Evolutionary conservation across 257 asterid genomes (phyloP).

Genomic region (Henckelia pumila): DNA sequence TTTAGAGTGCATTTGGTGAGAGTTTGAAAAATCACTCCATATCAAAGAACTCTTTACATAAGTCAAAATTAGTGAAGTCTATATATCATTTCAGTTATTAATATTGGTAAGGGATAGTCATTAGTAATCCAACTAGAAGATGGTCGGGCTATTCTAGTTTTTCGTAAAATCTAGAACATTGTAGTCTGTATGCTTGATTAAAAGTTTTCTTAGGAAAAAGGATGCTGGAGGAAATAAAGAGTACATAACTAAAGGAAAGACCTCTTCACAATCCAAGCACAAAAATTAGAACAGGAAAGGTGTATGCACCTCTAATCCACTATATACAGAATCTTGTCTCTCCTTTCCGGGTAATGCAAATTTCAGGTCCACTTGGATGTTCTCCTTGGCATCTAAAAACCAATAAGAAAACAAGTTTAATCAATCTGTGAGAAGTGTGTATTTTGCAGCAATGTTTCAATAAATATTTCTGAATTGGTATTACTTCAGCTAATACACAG

Average conservation of each 20-base stretch:
- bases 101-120: background rate
- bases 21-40: background rate
- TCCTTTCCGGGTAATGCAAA: slow-evolving; percentile 98
- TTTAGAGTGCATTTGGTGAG: background rate
- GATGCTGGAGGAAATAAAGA: background rate
- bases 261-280: slow-evolving; percentile 3
- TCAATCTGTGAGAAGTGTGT: slow-evolving; percentile 9
- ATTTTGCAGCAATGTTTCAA: background rate
- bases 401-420: slow-evolving; percentile 6
- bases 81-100: too few relatives aligned
- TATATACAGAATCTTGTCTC: slow-evolving; percentile 97
- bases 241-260: background rate
- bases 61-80: too few relatives aligned
- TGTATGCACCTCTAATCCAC: slow-evolving; percentile 69
- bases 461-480: background rate
- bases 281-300: slow-evolving; percentile 9
- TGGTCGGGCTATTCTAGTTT: background rate
- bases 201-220: background rate
- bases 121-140: background rate
- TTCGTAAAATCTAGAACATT: background rate
- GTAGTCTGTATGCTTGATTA: background rate
- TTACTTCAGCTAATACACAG: slow-evolving; percentile 12
- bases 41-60: too few relatives aligned
- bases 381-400: slow-evolving; percentile 55
- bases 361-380: slow-evolving; percentile 59